Evolutionary conservation across 1,139 yeast genomes (phyloP).

Genomic region (Pichia sp.): DNA sequence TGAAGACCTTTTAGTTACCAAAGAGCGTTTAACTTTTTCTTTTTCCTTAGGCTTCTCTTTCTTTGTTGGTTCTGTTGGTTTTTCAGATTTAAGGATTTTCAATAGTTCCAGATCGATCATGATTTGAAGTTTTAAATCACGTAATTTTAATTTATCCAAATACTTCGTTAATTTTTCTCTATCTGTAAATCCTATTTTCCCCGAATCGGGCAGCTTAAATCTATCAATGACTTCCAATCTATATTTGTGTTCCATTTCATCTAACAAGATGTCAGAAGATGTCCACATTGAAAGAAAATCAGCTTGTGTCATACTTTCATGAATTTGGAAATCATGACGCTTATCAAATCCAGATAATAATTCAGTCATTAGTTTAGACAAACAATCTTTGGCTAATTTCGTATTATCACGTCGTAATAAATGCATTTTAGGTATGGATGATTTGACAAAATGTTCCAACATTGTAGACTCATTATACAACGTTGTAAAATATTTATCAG

Average conservation of each 20-base stretch:
- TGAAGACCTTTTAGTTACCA: slow-evolving; percentile 6
- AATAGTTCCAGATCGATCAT: slow-evolving; percentile 25
- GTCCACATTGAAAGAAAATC: slow-evolving; percentile 7
- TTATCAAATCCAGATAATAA: slow-evolving; percentile 21
- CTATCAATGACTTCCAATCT: slow-evolving; percentile 10
- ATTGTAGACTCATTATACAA: slow-evolving; percentile 23
- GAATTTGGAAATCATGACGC: slow-evolving; percentile 16
- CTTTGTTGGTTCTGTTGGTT: too few species aligned
- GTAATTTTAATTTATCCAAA: slow-evolving; percentile 17
- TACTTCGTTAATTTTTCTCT: slow-evolving; percentile 4
- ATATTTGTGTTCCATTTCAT: slow-evolving; percentile 14
- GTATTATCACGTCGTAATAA: slow-evolving; percentile 22
- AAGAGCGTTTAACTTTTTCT: too few species aligned
- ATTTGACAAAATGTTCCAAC: slow-evolving; percentile 26
- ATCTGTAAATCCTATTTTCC: not conserved
- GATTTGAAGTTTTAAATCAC: slow-evolving; percentile 29
- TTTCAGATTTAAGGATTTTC: slow-evolving; percentile 14
- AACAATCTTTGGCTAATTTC: slow-evolving; percentile 19
- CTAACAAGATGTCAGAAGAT: slow-evolving; percentile 9
- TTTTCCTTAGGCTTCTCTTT: too few species aligned
- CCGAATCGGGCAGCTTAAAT: not conserved
- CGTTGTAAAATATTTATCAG: slow-evolving; percentile 13
- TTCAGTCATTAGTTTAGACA: slow-evolving; percentile 19
- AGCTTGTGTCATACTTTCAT: not conserved
- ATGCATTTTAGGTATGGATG: slow-evolving; percentile 26